Conservation (phyloP, 192 early-diverging fungal genomes). For the Mortierella claussenii region DNA sequence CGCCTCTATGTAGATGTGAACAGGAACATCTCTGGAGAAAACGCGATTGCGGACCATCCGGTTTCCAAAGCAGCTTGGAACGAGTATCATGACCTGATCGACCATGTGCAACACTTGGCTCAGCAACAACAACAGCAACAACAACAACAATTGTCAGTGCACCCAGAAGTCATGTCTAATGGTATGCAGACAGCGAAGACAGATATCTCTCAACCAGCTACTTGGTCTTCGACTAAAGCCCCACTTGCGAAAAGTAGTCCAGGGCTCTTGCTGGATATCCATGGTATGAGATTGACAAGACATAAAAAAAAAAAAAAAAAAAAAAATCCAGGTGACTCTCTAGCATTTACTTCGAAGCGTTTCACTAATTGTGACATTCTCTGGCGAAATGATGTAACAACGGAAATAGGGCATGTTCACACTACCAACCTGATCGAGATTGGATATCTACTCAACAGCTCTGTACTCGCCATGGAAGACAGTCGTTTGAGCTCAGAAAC, state of each 20-base stretch:
- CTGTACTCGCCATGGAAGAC: constrained; percentile 15
- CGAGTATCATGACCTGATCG: constrained; percentile 44
- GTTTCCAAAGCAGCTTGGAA: constrained; percentile 31
- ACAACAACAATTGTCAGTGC: background rate
- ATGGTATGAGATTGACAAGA: constrained; percentile 18
- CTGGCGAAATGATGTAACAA: too few species aligned
- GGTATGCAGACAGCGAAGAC: too few species aligned
- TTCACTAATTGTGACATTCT: too few species aligned
- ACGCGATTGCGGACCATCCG: constrained; percentile 32
- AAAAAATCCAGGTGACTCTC: too few species aligned
- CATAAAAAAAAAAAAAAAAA: background rate
- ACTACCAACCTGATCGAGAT: constrained; percentile 41
- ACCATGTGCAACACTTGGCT: constrained; percentile 32
- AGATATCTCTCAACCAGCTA: too few species aligned
- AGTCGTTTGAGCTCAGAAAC: constrained; percentile 2
- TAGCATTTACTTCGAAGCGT: too few species aligned
- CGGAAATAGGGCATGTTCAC: constrained; percentile 36
- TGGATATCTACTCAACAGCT: constrained; percentile 31
- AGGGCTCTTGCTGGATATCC: constrained; percentile 47
- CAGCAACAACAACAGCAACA: constrained; percentile 3
- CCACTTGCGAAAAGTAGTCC: too few species aligned
- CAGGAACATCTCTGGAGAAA: constrained; percentile 34
- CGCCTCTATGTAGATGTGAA: constrained; percentile 39
- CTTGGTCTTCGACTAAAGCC: too few species aligned
- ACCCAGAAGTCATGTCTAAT: too few species aligned